Evolutionary conservation across 305 asterid species (phyloP).

Genomic region (Stenogyne calaminthoides): DNA sequence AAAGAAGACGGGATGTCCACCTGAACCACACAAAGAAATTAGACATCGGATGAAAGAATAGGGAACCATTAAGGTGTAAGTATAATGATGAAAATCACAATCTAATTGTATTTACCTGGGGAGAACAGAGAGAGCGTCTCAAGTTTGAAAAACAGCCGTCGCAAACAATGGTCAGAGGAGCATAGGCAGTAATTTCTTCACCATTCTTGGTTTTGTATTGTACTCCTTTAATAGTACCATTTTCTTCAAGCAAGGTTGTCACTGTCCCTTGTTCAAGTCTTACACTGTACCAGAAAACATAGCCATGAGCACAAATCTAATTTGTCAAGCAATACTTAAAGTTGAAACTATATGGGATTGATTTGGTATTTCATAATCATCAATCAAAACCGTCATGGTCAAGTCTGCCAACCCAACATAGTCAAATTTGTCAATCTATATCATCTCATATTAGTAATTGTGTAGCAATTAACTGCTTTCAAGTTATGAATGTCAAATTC

Average conservation of each 20-base stretch:
- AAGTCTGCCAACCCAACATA: slow-evolving; percentile 16
- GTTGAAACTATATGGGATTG: background rate
- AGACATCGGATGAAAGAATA: background rate
- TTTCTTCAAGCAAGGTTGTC: slow-evolving; percentile 66
- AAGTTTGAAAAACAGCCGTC: slow-evolving; percentile 83
- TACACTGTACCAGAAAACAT: slow-evolving; percentile 47
- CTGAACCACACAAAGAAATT: slow-evolving; percentile 33
- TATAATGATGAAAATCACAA: background rate
- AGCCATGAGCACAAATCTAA: slow-evolving; percentile 1
- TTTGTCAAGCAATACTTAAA: background rate
- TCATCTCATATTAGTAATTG: background rate
- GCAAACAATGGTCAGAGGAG: slow-evolving; percentile 84
- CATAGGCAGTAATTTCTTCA: slow-evolving; percentile 48
- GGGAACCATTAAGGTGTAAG: background rate
- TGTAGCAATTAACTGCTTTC: background rate
- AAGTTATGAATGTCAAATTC: background rate
- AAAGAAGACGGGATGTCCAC: slow-evolving; percentile 73
- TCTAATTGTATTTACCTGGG: slow-evolving; percentile 46
- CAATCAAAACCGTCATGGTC: background rate
- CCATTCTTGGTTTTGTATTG: slow-evolving; percentile 72
- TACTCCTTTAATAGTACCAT: slow-evolving; percentile 67
- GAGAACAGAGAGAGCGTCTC: slow-evolving; percentile 69
- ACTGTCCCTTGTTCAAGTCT: slow-evolving; percentile 80
- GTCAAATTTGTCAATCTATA: background rate
- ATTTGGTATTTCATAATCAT: background rate